Base-by-base conservation (phyloP, 495 filamentous ascomycete genomes). In the Oidiodendron maius region DNA sequence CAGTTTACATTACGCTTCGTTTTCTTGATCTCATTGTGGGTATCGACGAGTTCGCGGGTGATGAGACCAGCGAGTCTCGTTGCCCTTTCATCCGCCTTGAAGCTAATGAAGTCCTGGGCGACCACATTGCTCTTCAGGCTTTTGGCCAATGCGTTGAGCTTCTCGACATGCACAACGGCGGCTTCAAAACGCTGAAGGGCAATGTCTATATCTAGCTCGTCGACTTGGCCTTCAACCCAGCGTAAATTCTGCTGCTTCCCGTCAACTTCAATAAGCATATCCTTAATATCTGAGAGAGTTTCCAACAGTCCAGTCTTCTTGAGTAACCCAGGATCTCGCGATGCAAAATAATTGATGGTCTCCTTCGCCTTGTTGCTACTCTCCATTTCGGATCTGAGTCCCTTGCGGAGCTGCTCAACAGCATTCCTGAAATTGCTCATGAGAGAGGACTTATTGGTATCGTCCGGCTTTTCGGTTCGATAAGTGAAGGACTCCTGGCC, bases 121-220 rank as follows among this genome's bases (percentile, higher is more conserved):
- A 89, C 80, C 20, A 74, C 64, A 56, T 96, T 96, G 48, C 83
- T 84, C 62, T 89, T 91, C 8, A 96, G 74, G 4, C 85, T 78
- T 51, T 82, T 80, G 0, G 86, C 85, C 20, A 97, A 67, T 45
- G 78, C 78, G 44, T 87, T 81, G 21, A 99, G 72, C 51, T 86
- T 85, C 64, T 96, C 91, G 8, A 96, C 83, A 40, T 78, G 78
- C 2, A 73, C 68, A 0, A 96, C 90, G 0, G 91, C 87, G 3
- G 82, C 78, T 50, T 96, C 91, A 49, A 96, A 94, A 25, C 80
- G 75, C 57, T 96, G 91, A 21, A 97, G 75, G 1, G 93, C 93
- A 44, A 99, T 93, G 60, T 89, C 83, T 53, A 96, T 96, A 56
- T 97, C 94, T 3, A 99, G 78, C 59, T 95, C 90, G 60, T 99